Base-by-base conservation (phyloP, 768 basidiomycete genomes). In the Pleurotus salmoneostramineus region DNA sequence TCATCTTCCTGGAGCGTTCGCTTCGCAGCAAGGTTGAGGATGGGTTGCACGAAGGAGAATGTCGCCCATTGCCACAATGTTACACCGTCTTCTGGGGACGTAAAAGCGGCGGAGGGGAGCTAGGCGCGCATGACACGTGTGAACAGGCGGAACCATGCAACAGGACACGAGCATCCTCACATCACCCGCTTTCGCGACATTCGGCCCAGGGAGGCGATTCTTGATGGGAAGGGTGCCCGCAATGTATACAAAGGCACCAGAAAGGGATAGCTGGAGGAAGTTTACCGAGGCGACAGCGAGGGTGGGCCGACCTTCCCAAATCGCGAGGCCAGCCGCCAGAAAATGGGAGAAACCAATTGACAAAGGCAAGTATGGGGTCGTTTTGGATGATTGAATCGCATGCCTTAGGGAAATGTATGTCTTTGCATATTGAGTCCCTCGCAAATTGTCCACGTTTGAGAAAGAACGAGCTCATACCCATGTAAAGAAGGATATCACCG, bases 61-160 rank as follows among this genome's bases (percentile, higher is more conserved):
- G 76, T 79, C 40, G 74, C 76, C 88, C 87, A 89, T 14, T 78
- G 73, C 84, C 85, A 88, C 11, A 89, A 70, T 36, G 71, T 82
- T 17, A 80, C 82, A 62, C 78, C 74, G 64, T 89, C 87, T 68
- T 89, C 87, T 6, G 88, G 87, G 65, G 80, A 82, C 3, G 85
- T 78, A 33, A 78, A 63, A 8, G 63, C 63, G 54, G 67, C 73
- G 5, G 83, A 81, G 1, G 85, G 83, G 12, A 17, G 17, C 72
- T 69, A 84, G 21, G 21, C 21, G 21, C 21, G 21, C 21, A 27
- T 87, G 61, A 31, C 52, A 46, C 33, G 27, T 21, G 35, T 34
- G 36, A 44, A 33, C 55, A 58, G 56, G 31, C 61, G 49, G 27
- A 33, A 51, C 8, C 48, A 36, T 50, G n/a, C 40, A n/a, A 58